These are phyloP conservation scores for Tulasnella sp. DNA, from an alignment of 768 basidiomycete species.

Conservation along the genomic window DNA sequence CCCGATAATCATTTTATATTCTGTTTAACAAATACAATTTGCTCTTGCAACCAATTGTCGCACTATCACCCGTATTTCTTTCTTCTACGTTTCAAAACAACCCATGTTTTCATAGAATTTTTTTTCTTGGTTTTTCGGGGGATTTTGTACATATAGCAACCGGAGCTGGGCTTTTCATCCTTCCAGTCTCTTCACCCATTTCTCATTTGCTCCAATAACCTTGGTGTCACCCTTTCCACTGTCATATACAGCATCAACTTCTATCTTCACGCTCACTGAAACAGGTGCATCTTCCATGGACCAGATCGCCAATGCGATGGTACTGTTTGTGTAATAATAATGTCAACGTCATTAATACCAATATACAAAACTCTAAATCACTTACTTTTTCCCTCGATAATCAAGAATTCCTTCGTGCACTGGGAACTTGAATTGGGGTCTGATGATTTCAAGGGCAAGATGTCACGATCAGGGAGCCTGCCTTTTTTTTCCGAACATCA, in stretches of 20 bases:
- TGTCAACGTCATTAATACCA: constrained; percentile 23
- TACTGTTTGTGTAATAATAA: constrained; percentile 15
- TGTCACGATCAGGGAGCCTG: neutral
- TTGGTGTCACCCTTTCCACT: constrained; percentile 39
- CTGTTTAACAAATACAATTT: no score
- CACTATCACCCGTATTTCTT: no score
- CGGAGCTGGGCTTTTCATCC: no score
- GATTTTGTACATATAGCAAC: no score
- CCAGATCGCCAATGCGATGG: constrained; percentile 51
- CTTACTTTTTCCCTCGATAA: constrained; percentile 58
- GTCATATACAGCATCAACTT: constrained; percentile 43
- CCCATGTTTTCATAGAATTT: no score
- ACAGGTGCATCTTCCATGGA: constrained; percentile 39
- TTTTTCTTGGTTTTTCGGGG: no score
- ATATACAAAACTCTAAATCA: constrained; percentile 28
- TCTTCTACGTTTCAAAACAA: no score
- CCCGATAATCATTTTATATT: no score
- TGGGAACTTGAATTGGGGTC: constrained; percentile 70
- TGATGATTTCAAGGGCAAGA: constrained; percentile 21
- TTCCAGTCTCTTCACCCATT: neutral
- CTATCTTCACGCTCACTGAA: constrained; percentile 34
- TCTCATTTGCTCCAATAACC: neutral
- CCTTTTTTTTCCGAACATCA: neutral
- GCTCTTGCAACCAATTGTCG: no score
- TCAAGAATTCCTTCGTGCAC: constrained; percentile 71